Conservation (phyloP, 2,329 filamentous ascomycete species). For the Colletotrichum echinochloae region DNA sequence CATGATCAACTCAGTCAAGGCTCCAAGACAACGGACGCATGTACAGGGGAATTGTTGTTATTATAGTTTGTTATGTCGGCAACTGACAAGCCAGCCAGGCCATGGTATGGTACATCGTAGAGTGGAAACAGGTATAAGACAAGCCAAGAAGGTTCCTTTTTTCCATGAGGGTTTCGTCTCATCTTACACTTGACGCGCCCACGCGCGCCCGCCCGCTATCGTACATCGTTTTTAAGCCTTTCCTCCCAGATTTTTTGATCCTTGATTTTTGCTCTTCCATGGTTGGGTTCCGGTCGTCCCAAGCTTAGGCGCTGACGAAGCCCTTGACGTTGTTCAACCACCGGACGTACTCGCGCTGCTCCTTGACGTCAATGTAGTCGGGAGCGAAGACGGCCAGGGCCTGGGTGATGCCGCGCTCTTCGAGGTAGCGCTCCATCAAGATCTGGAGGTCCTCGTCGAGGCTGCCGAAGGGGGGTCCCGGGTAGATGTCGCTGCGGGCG, state of each 20-base stretch:
- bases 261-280: background rate
- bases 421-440: constrained; percentile 91
- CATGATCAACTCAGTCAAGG: too few species aligned
- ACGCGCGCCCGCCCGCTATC: constrained; percentile 22
- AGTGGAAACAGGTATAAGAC: constrained; percentile 41
- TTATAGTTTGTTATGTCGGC: constrained; percentile 35
- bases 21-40: background rate
- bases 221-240: constrained; percentile 35
- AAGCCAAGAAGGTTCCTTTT: constrained; percentile 37
- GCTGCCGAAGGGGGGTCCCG: constrained; percentile 91
- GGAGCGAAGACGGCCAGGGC: constrained; percentile 90
- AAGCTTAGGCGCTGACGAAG: constrained; percentile 78
- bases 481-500: constrained; percentile 82
- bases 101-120: constrained; percentile 42
- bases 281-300: background rate
- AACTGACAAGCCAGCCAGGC: constrained; percentile 29
- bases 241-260: constrained; percentile 15
- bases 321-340: constrained; percentile 91
- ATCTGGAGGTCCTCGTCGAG: constrained; percentile 96
- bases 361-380: constrained; percentile 98
- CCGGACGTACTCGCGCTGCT: constrained; percentile 94
- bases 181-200: constrained; percentile 36
- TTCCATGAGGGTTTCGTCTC: constrained; percentile 20
- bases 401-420: constrained; percentile 92
- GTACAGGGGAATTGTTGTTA: constrained; percentile 22